A percentile compares a stretch with the other conserved stretches of the same genome.
Conservation (phyloP, 75 land plant genomes). For the Adiantum capillusveneris region DNA sequence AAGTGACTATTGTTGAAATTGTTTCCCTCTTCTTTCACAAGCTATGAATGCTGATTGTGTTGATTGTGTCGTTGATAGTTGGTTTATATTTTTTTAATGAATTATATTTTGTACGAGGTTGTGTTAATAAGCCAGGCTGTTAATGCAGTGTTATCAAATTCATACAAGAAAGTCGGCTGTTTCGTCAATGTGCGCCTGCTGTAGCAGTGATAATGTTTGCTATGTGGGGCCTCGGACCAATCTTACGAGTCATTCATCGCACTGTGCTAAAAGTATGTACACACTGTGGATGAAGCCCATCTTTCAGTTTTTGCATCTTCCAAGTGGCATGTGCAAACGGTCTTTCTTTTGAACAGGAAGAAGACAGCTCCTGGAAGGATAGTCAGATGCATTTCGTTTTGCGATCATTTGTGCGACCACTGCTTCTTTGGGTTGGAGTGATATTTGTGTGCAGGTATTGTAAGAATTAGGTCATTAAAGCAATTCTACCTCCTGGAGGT, state of each 20-base stretch:
- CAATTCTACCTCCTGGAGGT: neutral
- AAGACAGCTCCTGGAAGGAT: slow-evolving; percentile 56
- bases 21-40: too few species aligned
- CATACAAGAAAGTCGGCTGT: slow-evolving; percentile 11
- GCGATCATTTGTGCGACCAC: slow-evolving; percentile 61
- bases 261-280: slow-evolving; percentile 45
- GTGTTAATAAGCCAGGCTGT: too few species aligned
- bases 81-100: too few species aligned
- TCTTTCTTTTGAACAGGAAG: slow-evolving; percentile 26
- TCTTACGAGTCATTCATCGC: slow-evolving; percentile 37
- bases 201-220: slow-evolving; percentile 62
- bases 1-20: too few species aligned
- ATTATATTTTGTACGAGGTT: too few species aligned
- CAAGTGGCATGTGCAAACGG: neutral
- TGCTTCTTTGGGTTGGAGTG: slow-evolving; percentile 71
- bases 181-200: slow-evolving; percentile 50
- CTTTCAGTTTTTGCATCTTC: neutral
- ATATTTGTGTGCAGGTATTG: slow-evolving; percentile 72
- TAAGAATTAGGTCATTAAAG: neutral
- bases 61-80: too few species aligned
- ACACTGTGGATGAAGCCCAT: neutral
- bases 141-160: neutral
- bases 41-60: too few species aligned
- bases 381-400: slow-evolving; percentile 51
- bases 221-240: slow-evolving; percentile 67